These are phyloP conservation scores for Parietichytrium sp. DNA, from an alignment of 108 stramenopile genomes.

Conservation along the genomic window DNA sequence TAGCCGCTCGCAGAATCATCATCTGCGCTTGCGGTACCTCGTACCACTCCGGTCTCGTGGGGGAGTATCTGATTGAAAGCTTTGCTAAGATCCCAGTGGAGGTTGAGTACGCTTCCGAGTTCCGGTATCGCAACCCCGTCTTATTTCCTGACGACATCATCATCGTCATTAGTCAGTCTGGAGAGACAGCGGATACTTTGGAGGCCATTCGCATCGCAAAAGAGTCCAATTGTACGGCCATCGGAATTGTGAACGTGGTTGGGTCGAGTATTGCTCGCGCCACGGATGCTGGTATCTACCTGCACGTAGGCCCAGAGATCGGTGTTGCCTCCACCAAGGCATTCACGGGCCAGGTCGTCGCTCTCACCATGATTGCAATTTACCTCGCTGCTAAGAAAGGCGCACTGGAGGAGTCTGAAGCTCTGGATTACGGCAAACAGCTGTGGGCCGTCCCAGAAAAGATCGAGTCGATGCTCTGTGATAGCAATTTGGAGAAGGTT, in stretches of 20 bases:
- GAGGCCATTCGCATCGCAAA: conserved; percentile 79
- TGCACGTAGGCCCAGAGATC: conserved; percentile 96
- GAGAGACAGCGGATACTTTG: conserved; percentile 96
- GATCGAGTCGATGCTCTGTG: background rate
- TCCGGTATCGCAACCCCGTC: conserved; percentile 32
- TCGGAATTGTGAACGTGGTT: conserved; percentile 94
- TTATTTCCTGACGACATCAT: conserved; percentile 67
- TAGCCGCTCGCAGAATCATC: conserved; percentile 43
- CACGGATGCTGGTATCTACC: conserved; percentile 94
- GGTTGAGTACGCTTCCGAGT: conserved; percentile 48
- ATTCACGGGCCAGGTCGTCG: conserved; percentile 97
- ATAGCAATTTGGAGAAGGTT: background rate
- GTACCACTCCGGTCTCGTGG: conserved; percentile 86
- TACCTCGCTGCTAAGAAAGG: conserved; percentile 57
- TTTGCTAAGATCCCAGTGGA: conserved; percentile 84
- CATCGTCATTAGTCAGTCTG: conserved; percentile 90
- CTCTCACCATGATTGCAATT: conserved; percentile 86
- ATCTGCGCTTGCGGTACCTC: conserved; percentile 89
- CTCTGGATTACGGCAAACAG: background rate
- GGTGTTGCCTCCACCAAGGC: conserved; percentile 99
- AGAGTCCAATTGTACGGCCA: conserved; percentile 75
- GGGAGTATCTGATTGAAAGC: conserved; percentile 93
- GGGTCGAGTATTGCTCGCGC: conserved; percentile 92
- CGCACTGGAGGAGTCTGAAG: background rate
- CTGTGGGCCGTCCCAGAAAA: background rate